A percentile compares a stretch with the other conserved stretches of the same genome.
Evolutionary conservation across 805 yeast genomes (phyloP).

Genomic region (Ogataea paraovalis): DNA sequence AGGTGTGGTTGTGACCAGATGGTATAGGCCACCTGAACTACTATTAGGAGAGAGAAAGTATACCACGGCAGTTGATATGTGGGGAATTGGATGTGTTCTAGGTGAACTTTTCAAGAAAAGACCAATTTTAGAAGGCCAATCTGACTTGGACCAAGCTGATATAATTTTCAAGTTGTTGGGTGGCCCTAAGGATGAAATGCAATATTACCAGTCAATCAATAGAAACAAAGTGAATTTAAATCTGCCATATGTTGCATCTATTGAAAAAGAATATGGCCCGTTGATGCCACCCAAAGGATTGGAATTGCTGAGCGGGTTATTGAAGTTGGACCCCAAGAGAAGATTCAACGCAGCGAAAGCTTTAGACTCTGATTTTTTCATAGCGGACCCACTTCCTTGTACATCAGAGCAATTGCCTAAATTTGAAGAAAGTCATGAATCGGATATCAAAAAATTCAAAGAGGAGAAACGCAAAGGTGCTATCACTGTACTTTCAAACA

Average conservation of each 20-base stretch:
- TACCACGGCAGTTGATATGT: slow-evolving; percentile 92
- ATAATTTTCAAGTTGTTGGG: slow-evolving; percentile 80
- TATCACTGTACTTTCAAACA: neutral
- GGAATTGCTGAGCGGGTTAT: slow-evolving; percentile 53
- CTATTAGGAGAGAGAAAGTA: slow-evolving; percentile 80
- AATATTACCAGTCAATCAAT: slow-evolving; percentile 56
- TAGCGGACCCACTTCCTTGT: slow-evolving; percentile 61
- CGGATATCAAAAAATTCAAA: slow-evolving; percentile 63
- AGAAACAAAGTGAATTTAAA: slow-evolving; percentile 40
- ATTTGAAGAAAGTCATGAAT: slow-evolving; percentile 86
- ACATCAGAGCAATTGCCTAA: slow-evolving; percentile 51
- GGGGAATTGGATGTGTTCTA: slow-evolving; percentile 97
- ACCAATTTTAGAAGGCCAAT: slow-evolving; percentile 81
- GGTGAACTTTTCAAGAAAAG: slow-evolving; percentile 80
- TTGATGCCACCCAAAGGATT: slow-evolving; percentile 40
- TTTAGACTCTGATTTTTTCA: slow-evolving; percentile 64
- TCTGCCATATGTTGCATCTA: slow-evolving; percentile 33
- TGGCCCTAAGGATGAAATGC: slow-evolving; percentile 63
- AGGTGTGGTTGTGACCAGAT: slow-evolving; percentile 82
- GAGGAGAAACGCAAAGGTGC: slow-evolving; percentile 27
- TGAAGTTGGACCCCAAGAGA: slow-evolving; percentile 65
- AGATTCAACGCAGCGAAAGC: slow-evolving; percentile 82
- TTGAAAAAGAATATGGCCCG: slow-evolving; percentile 47
- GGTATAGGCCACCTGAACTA: slow-evolving; percentile 97
- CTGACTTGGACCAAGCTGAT: slow-evolving; percentile 86